These are phyloP conservation scores for Bacterosira constricta DNA, from an alignment of 108 stramenopile genomes.

Conservation along the genomic window DNA sequence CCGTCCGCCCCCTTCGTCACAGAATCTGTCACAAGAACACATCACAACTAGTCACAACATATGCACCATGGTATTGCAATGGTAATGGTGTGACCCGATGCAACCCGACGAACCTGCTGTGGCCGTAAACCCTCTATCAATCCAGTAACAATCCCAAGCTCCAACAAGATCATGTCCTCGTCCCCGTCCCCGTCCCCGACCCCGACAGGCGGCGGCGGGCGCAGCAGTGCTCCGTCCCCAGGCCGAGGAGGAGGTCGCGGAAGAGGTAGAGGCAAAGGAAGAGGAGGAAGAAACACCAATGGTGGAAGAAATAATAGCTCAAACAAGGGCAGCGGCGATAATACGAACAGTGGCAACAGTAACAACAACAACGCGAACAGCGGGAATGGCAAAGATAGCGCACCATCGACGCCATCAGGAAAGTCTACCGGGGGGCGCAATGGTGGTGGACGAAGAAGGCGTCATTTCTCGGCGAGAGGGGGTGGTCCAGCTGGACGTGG, in stretches of 20 bases:
- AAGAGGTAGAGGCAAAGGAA: slow-evolving; percentile 45
- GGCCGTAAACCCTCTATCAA: no score
- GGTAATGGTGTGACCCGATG: no score
- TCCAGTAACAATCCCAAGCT: no score
- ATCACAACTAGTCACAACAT: no score
- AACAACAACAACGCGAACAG: background rate
- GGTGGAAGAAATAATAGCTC: slow-evolving; percentile 8
- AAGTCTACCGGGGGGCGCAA: slow-evolving; percentile 8
- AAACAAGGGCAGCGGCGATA: background rate
- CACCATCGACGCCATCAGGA: slow-evolving; percentile 26
- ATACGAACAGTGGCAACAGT: slow-evolving; percentile 4
- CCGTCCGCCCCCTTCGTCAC: no score
- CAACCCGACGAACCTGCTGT: no score
- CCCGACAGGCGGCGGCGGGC: slow-evolving; percentile 1
- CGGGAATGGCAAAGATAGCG: slow-evolving; percentile 1
- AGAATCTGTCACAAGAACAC: no score
- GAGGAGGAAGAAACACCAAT: slow-evolving; percentile 28
- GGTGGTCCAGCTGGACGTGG: background rate
- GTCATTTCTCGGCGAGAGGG: background rate
- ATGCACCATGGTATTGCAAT: no score
- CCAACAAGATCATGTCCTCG: background rate
- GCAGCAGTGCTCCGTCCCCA: slow-evolving; percentile 1
- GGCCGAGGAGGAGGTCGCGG: slow-evolving; percentile 30
- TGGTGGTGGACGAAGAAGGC: slow-evolving; percentile 1
- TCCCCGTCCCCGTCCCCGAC: no score